These are phyloP conservation scores for Amanita pseudoporphyria DNA, from an alignment of 768 basidiomycete species.

Conservation along the genomic window DNA sequence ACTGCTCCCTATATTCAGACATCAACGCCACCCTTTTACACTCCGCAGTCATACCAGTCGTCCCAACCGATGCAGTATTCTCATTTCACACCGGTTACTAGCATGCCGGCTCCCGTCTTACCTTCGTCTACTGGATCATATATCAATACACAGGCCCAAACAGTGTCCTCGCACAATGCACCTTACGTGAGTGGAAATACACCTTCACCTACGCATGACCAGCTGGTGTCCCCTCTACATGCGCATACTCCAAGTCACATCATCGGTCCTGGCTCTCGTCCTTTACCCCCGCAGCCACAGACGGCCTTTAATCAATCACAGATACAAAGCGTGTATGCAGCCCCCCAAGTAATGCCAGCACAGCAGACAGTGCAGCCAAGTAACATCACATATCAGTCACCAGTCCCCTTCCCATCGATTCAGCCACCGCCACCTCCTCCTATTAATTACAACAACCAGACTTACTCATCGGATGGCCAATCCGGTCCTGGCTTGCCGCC, in stretches of 20 bases:
- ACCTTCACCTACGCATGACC: constrained; percentile 10
- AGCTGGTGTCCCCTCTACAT: not conserved
- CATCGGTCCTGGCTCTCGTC: constrained; percentile 1
- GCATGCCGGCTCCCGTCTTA: constrained; percentile 1
- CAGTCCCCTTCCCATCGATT: constrained; percentile 30
- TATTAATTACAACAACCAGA: constrained; percentile 11
- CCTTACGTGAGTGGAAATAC: constrained; percentile 11
- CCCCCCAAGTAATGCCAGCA: not conserved
- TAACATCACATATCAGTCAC: constrained; percentile 19
- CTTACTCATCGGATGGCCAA: constrained; percentile 11
- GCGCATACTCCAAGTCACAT: not conserved
- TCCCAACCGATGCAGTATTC: not conserved
- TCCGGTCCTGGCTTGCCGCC: constrained; percentile 18
- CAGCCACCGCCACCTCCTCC: constrained; percentile 15
- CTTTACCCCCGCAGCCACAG: constrained; percentile 8
- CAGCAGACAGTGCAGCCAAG: constrained; percentile 17
- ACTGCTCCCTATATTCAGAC: constrained; percentile 10
- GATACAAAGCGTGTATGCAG: not conserved
- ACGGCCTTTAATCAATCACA: constrained; percentile 7
- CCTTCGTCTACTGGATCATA: not conserved
- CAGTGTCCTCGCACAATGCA: not conserved
- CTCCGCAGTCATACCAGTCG: constrained; percentile 16
- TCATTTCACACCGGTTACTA: not conserved
- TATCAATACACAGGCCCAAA: constrained; percentile 17
- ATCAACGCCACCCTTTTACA: constrained; percentile 2